Conservation (phyloP, 441 rosid species). For the Mallotus repandus region DNA sequence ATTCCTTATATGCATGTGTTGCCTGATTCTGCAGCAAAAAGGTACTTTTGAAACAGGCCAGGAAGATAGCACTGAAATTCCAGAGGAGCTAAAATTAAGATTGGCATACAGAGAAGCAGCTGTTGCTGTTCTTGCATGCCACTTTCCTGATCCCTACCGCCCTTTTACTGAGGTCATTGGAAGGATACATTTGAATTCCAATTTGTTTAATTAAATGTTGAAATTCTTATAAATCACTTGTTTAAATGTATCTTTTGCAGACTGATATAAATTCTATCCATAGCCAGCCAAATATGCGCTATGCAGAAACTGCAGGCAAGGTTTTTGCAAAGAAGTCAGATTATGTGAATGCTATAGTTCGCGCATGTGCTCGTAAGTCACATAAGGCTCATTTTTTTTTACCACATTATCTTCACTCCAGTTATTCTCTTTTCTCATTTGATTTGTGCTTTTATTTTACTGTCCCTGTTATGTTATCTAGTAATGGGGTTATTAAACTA, state of each 20-base stretch:
- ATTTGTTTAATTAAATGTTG: constrained; percentile 25
- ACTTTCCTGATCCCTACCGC: constrained; percentile 72
- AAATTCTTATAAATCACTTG: constrained; percentile 15
- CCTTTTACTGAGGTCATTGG: constrained; percentile 69
- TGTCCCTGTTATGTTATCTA: too few relatives aligned
- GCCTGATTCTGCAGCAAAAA: constrained; percentile 67
- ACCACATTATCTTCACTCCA: constrained; percentile 1
- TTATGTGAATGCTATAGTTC: constrained; percentile 73
- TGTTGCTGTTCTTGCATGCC: constrained; percentile 91
- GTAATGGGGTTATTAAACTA: too few relatives aligned
- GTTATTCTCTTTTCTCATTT: background rate
- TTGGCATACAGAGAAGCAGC: constrained; percentile 95
- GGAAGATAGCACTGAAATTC: constrained; percentile 86
- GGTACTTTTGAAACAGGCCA: constrained; percentile 98
- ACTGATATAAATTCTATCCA: constrained; percentile 76
- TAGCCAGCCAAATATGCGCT: constrained; percentile 79
- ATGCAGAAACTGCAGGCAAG: constrained; percentile 56
- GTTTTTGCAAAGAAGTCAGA: constrained; percentile 75
- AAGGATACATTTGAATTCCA: constrained; percentile 5
- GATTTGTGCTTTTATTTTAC: too few relatives aligned
- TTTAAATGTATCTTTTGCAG: constrained; percentile 47
- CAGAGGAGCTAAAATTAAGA: constrained; percentile 82
- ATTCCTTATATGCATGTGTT: constrained; percentile 25
- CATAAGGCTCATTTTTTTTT: background rate
- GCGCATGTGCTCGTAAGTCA: constrained; percentile 91